Evolutionary conservation across 352 stramenopile genomes (phyloP).

Genomic region (Phytopythium vexans): DNA sequence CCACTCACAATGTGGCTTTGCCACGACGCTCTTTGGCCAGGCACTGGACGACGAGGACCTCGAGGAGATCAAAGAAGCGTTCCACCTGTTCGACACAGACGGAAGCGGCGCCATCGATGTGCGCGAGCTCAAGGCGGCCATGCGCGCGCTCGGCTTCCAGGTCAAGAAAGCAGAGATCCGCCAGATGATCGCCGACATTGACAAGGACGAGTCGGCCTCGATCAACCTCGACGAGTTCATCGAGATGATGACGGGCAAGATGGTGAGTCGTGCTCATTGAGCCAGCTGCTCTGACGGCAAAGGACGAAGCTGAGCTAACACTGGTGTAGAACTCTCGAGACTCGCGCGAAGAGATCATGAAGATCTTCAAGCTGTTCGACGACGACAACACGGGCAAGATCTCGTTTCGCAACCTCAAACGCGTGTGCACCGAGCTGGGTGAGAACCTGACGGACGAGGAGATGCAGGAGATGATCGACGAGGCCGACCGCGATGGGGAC

Average conservation of each 20-base stretch:
- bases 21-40: slow-evolving; percentile 8
- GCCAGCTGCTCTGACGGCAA: too few relatives aligned
- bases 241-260: slow-evolving; percentile 94
- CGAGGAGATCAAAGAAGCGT: slow-evolving; percentile 94
- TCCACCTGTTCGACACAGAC: slow-evolving; percentile 93
- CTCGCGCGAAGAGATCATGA: slow-evolving; percentile 89
- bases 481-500: slow-evolving; percentile 92
- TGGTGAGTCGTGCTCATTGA: slow-evolving; percentile 36
- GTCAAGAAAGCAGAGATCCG: slow-evolving; percentile 92
- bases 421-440: slow-evolving; percentile 85
- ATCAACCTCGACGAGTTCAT: slow-evolving; percentile 94
- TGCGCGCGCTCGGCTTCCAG: slow-evolving; percentile 93
- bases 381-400: slow-evolving; percentile 94
- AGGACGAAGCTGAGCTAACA: background rate
- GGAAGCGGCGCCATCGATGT: slow-evolving; percentile 90
- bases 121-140: slow-evolving; percentile 93
- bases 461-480: slow-evolving; percentile 95
- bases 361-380: slow-evolving; percentile 96
- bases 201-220: slow-evolving; percentile 90
- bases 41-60: slow-evolving; percentile 90
- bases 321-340: slow-evolving; percentile 69
- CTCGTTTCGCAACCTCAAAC: slow-evolving; percentile 94
- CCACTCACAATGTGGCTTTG: background rate
- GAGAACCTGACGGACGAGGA: slow-evolving; percentile 73
- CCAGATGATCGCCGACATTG: slow-evolving; percentile 92